These are phyloP conservation scores for Tulasnella calospora DNA, from an alignment of 768 basidiomycete genomes.

Conservation along the genomic window DNA sequence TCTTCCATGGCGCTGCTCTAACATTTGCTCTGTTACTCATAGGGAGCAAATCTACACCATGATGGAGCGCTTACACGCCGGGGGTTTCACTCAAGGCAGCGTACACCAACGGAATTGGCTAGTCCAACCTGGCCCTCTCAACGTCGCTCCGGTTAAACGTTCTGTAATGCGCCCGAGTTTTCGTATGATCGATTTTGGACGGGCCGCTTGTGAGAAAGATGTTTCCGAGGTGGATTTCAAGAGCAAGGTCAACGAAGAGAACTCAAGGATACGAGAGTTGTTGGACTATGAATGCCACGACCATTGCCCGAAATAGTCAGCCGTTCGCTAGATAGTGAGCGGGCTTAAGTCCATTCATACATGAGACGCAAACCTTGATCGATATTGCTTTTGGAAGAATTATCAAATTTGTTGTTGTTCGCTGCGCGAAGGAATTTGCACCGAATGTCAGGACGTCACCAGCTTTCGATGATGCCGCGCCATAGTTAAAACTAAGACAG, in stretches of 20 bases:
- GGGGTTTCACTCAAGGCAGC: slow-evolving; percentile 18
- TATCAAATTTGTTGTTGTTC: too few relatives aligned
- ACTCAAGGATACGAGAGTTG: neutral
- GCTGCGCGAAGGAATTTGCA: too few relatives aligned
- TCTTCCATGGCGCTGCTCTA: too few relatives aligned
- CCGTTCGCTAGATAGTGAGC: too few relatives aligned
- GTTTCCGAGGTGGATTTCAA: neutral
- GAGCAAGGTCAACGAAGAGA: neutral
- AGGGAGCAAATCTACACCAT: neutral
- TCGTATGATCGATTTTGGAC: slow-evolving; percentile 27
- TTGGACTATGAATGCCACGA: neutral
- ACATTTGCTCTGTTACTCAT: neutral
- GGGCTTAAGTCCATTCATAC: too few relatives aligned
- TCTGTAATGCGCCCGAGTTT: slow-evolving; percentile 19
- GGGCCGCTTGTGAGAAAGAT: neutral
- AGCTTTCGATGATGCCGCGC: neutral
- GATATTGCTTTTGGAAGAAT: too few relatives aligned
- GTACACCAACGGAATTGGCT: slow-evolving; percentile 16
- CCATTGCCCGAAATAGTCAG: too few relatives aligned
- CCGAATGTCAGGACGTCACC: neutral
- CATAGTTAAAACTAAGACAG: too few relatives aligned
- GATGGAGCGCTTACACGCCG: slow-evolving; percentile 16
- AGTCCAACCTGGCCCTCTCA: slow-evolving; percentile 27
- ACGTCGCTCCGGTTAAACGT: neutral
- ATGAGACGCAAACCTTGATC: too few relatives aligned